Conservation (phyloP, 805 yeast genomes). For the Starmerella stigmatis region DNA sequence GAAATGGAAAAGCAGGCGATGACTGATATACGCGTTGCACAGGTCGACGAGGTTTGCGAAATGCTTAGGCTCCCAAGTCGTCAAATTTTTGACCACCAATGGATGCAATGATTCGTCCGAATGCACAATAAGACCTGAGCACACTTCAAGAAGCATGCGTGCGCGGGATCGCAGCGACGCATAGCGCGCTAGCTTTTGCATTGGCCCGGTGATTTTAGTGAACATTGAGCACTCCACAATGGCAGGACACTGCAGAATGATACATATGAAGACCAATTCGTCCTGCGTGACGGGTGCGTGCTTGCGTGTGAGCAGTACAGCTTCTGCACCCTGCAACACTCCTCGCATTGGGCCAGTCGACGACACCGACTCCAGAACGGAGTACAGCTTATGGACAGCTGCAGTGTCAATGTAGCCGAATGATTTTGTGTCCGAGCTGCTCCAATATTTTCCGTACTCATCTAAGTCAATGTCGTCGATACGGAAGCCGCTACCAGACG, state of each 20-base stretch:
- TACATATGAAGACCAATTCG: constrained; percentile 22
- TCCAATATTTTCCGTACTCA: no score
- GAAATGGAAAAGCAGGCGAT: constrained; percentile 45
- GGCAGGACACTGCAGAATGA: constrained; percentile 25
- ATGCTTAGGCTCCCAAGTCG: constrained; percentile 35
- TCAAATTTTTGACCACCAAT: constrained; percentile 24
- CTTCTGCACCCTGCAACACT: constrained; percentile 25
- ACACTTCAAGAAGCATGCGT: constrained; percentile 60
- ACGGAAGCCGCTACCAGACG: not conserved
- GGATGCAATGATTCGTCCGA: constrained; percentile 3
- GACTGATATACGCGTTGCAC: constrained; percentile 66
- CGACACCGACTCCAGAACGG: constrained; percentile 16
- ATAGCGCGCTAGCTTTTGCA: constrained; percentile 25
- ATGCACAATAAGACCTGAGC: constrained; percentile 55
- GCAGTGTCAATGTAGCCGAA: constrained; percentile 11
- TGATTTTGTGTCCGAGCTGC: no score
- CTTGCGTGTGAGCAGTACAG: constrained; percentile 20
- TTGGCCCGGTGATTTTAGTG: constrained; percentile 27
- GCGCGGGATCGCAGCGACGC: constrained; percentile 30
- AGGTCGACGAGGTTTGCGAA: constrained; percentile 52
- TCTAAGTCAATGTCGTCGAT: not conserved
- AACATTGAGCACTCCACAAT: constrained; percentile 27
- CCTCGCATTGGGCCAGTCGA: constrained; percentile 26
- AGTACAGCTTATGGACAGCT: constrained; percentile 16
- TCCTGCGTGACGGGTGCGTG: constrained; percentile 15